These are phyloP conservation scores for Polygonum maritimum DNA, from an alignment of 148 eudicot species.

Conservation along the genomic window DNA sequence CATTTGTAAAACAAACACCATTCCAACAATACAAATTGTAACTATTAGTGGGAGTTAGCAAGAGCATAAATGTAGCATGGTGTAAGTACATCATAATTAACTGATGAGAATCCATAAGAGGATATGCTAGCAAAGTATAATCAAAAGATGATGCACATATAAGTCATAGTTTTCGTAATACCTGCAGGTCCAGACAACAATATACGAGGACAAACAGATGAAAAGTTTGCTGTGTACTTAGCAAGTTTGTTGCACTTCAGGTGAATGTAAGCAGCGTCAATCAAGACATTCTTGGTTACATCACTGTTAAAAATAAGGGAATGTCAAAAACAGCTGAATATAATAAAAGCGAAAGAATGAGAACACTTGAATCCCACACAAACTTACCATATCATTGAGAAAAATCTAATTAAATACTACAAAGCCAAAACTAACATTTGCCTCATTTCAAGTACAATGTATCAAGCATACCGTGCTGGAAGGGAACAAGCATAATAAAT, in stretches of 20 bases:
- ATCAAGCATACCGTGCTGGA: neutral
- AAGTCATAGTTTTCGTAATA: constrained; percentile 12
- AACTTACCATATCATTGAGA: neutral
- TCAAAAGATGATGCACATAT: neutral
- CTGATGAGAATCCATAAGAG: neutral
- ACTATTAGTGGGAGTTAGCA: neutral
- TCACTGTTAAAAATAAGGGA: constrained; percentile 43
- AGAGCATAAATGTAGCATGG: neutral
- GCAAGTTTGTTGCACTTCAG: constrained; percentile 57
- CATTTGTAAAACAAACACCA: neutral
- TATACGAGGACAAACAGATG: constrained; percentile 68
- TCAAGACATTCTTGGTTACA: constrained; percentile 72
- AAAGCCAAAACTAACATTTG: neutral
- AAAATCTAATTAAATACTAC: neutral
- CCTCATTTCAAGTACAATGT: neutral
- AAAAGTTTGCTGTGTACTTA: constrained; percentile 60
- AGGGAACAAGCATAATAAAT: neutral
- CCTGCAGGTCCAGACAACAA: constrained; percentile 94
- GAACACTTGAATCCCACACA: neutral
- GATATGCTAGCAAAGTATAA: neutral
- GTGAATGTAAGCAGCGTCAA: constrained; percentile 73
- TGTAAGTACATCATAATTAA: neutral
- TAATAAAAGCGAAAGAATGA: neutral
- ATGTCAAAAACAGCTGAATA: neutral
- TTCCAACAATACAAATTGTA: neutral